phyloP scores from a whole-genome alignment of 1,139 yeast genomes.

The Pichia sp. region DNA sequence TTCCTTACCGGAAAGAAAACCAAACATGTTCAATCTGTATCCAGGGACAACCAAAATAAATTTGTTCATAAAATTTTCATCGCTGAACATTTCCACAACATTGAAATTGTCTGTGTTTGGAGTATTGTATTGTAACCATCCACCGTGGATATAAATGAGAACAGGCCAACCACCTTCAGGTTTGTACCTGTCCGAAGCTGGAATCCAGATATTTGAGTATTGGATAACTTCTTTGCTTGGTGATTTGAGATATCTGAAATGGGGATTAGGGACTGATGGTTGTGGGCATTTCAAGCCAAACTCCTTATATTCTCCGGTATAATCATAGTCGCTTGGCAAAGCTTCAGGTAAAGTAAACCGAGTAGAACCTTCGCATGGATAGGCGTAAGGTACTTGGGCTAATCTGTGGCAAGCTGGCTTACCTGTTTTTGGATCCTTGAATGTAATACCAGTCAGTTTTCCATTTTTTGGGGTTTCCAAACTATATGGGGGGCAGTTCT shows the following conservation, averaged over 20 bases:
- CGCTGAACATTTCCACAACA: constrained; percentile 28
- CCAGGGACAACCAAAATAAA: constrained; percentile 39
- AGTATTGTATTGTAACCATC: constrained; percentile 38
- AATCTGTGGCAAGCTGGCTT: constrained; percentile 20
- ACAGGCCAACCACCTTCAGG: constrained; percentile 41
- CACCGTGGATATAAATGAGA: constrained; percentile 39
- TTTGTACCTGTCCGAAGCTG: constrained; percentile 30
- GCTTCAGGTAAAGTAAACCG: constrained; percentile 20
- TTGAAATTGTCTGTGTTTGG: constrained; percentile 28
- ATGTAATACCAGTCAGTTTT: constrained; percentile 20
- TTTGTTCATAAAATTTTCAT: constrained; percentile 28
- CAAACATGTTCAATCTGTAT: constrained; percentile 39
- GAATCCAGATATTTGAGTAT: constrained; percentile 39
- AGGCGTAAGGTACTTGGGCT: constrained; percentile 25
- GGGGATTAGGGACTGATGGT: constrained; percentile 21
- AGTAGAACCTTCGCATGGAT: constrained; percentile 16
- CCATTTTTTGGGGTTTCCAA: constrained; percentile 22
- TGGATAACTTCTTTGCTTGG: constrained; percentile 35
- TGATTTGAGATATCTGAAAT: constrained; percentile 2
- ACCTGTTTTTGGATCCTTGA: constrained; percentile 18
- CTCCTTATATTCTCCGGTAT: constrained; percentile 34
- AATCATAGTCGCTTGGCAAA: constrained; percentile 33
- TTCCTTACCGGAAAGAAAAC: constrained; percentile 35
- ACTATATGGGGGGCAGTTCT: constrained; percentile 14
- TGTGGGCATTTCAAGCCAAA: constrained; percentile 36